Conservation (phyloP, 2,329 filamentous ascomycete species). For the Colletotrichum scovillei region DNA sequence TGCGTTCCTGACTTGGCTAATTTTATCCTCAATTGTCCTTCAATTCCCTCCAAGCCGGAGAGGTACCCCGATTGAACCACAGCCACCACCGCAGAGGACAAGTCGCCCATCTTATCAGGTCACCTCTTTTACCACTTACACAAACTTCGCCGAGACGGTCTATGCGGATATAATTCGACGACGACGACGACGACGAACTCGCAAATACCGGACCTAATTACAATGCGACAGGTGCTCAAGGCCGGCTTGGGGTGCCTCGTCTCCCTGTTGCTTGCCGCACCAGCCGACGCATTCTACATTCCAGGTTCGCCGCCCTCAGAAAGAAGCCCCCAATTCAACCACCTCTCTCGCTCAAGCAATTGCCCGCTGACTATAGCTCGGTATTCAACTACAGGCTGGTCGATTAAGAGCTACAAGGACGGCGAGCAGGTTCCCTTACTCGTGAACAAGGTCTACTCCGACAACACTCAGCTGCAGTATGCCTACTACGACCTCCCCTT, state of each 20-base stretch:
- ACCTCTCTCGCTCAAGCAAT: too few relatives aligned
- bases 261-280: conserved; percentile 54
- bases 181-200: not conserved
- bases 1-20: not conserved
- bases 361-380: conserved; percentile 27
- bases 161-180: not conserved
- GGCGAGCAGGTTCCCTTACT: conserved; percentile 84
- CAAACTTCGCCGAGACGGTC: not conserved
- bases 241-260: conserved; percentile 50
- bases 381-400: conserved; percentile 69
- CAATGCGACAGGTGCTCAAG: conserved; percentile 47
- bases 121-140: not conserved
- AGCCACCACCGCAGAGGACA: not conserved
- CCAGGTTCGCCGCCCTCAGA: conserved; percentile 70
- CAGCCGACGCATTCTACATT: conserved; percentile 81
- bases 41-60: conserved; percentile 11
- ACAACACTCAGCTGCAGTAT: conserved; percentile 90
- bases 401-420: conserved; percentile 82
- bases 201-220: conserved; percentile 5
- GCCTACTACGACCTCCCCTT: conserved; percentile 91
- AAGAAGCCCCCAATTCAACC: not conserved
- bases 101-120: not conserved
- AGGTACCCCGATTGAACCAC: not conserved
- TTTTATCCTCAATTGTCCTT: conserved; percentile 2
- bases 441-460: conserved; percentile 92